Percentiles rank a stretch among this genome's conserved stretches.
phyloP scores from a whole-genome alignment of 75 land plant species.

The Pinus taeda region DNA sequence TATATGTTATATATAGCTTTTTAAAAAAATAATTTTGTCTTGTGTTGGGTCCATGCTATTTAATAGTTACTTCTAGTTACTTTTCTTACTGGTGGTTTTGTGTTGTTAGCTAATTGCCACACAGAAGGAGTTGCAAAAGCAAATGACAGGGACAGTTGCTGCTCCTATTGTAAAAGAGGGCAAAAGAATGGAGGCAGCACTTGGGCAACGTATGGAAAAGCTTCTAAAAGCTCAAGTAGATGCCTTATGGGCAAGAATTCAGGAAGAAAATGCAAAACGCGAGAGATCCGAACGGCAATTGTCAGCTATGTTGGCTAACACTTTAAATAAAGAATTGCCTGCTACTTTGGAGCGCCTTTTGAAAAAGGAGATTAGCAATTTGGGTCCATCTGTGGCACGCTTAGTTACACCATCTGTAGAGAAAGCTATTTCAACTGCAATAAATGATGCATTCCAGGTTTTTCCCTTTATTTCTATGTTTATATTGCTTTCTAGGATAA shows the following conservation, averaged over 20 bases:
- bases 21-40: too few species aligned
- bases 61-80: too few species aligned
- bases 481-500: neutral
- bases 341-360: constrained; percentile 63
- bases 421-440: constrained; percentile 67
- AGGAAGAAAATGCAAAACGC: constrained; percentile 77
- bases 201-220: constrained; percentile 89
- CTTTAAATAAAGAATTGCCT: constrained; percentile 75
- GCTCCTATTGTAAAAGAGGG: constrained; percentile 88
- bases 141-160: constrained; percentile 50
- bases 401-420: constrained; percentile 64
- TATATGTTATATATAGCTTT: too few species aligned
- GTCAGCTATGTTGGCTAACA: constrained; percentile 42
- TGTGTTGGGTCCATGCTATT: too few species aligned
- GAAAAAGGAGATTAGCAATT: constrained; percentile 79
- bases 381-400: constrained; percentile 71
- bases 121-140: constrained; percentile 93
- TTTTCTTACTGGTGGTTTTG: neutral
- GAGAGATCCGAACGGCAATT: constrained; percentile 78
- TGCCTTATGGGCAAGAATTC: constrained; percentile 82
- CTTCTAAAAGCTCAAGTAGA: constrained; percentile 74
- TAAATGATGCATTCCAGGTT: constrained; percentile 79
- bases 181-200: constrained; percentile 68
- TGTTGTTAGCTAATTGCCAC: constrained; percentile 53
- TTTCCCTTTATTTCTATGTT: neutral